phyloP scores from a whole-genome alignment of 768 basidiomycete genomes.

The Chalciporus sphaerocephalus region DNA sequence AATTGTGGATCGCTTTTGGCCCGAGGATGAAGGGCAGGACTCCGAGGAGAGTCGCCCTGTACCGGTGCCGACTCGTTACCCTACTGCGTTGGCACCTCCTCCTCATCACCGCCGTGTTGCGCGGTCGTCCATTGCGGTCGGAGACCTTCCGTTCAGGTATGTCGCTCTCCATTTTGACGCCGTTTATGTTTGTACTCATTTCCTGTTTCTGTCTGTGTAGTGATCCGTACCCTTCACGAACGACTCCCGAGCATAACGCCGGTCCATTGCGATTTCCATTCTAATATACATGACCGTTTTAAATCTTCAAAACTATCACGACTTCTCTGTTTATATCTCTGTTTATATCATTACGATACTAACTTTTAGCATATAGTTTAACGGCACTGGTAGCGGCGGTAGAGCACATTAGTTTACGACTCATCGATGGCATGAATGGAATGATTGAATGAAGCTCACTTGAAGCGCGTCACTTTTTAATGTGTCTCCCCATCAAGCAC shows the following conservation, averaged over 20 bases:
- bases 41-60: conserved; percentile 18
- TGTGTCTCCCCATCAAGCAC: background rate
- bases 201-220: conserved; percentile 5
- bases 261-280: conserved; percentile 28
- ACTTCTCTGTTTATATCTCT: background rate
- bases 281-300: conserved; percentile 13
- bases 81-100: conserved; percentile 25
- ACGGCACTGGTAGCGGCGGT: conserved; percentile 10
- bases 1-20: conserved; percentile 31
- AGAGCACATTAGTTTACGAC: conserved; percentile 17
- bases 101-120: conserved; percentile 26
- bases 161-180: background rate
- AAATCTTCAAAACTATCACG: background rate
- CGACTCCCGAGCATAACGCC: conserved; percentile 9
- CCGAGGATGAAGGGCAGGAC: conserved; percentile 23
- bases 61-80: conserved; percentile 9
- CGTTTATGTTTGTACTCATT: background rate
- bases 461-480: background rate
- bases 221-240: conserved; percentile 14
- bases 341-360: conserved; percentile 4
- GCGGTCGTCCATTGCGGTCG: conserved; percentile 12
- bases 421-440: background rate
- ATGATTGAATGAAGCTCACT: conserved; percentile 12
- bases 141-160: conserved; percentile 15
- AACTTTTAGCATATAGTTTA: conserved; percentile 16